Percentiles rank a stretch among this genome's conserved stretches.
phyloP scores from a whole-genome alignment of 768 basidiomycete species.

The Leccinum boreale region DNA sequence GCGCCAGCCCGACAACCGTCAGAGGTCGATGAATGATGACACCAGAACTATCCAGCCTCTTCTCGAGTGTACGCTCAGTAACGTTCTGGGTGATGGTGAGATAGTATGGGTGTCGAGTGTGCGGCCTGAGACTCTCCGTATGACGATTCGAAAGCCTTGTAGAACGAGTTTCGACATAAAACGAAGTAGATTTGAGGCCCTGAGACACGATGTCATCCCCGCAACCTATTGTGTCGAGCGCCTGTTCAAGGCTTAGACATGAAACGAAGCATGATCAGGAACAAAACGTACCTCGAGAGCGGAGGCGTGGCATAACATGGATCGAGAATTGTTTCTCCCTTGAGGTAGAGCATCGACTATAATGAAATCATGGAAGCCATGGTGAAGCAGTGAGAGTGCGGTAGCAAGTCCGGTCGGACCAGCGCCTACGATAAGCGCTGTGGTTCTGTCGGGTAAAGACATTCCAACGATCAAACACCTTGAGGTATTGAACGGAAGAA shows the following conservation, averaged over 20 bases:
- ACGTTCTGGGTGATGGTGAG: no score
- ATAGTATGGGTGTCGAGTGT: no score
- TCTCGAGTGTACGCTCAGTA: no score
- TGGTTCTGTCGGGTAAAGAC: constrained; percentile 35
- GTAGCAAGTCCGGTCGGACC: no score
- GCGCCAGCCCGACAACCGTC: constrained; percentile 24
- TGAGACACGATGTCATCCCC: constrained; percentile 36
- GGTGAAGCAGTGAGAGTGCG: no score
- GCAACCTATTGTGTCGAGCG: constrained; percentile 42
- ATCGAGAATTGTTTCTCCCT: no score
- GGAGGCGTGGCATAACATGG: no score
- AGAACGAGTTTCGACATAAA: constrained; percentile 33
- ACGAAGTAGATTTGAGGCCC: constrained; percentile 32
- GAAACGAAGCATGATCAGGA: not conserved
- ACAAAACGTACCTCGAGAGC: not conserved
- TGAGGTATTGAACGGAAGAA: no score
- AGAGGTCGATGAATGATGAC: constrained; percentile 36
- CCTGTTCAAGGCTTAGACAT: constrained; percentile 37
- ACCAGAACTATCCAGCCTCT: constrained; percentile 11
- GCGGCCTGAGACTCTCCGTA: no score
- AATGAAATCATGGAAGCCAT: no score
- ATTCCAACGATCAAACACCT: not conserved
- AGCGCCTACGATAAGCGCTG: constrained; percentile 35
- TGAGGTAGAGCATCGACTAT: no score
- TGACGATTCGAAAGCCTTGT: constrained; percentile 20